These are phyloP conservation scores for Gracilaria gracilis DNA, from an alignment of 23 red algal genomes.

Conservation along the genomic window DNA sequence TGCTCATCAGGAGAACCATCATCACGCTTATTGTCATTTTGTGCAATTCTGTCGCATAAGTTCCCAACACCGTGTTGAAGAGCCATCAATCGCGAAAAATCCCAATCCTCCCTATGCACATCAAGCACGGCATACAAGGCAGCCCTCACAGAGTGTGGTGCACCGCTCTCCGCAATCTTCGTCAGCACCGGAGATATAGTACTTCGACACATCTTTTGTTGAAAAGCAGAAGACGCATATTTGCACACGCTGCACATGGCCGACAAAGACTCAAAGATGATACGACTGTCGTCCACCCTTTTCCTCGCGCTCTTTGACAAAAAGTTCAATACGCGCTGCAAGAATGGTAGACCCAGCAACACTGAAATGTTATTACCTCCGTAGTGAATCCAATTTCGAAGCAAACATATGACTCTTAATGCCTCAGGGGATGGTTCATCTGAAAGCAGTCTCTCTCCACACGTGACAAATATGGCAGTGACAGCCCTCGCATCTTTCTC, in stretches of 20 bases:
- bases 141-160: not conserved
- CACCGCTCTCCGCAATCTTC: slow-evolving; percentile 11
- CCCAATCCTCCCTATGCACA: not conserved
- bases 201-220: not conserved
- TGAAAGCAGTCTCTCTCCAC: not conserved
- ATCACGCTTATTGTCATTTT: too few relatives aligned
- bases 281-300: not conserved
- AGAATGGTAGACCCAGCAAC: slow-evolving; percentile 8
- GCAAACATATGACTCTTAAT: slow-evolving; percentile 22
- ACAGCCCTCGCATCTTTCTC: slow-evolving; percentile 23
- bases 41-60: not conserved
- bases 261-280: slow-evolving; percentile 33
- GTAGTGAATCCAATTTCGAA: slow-evolving; percentile 43
- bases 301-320: not conserved
- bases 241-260: slow-evolving; percentile 35
- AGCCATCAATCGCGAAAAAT: slow-evolving; percentile 7
- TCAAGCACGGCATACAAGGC: slow-evolving; percentile 41
- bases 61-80: not conserved
- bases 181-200: not conserved
- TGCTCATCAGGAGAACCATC: not conserved
- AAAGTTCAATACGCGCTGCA: slow-evolving; percentile 45
- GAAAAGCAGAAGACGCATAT: slow-evolving; percentile 8
- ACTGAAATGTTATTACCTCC: slow-evolving; percentile 5
- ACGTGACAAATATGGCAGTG: slow-evolving; percentile 18
- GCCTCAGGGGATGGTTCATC: not conserved